phyloP scores from a whole-genome alignment of 495 filamentous ascomycete genomes.

The Penicillium coprophilum region DNA sequence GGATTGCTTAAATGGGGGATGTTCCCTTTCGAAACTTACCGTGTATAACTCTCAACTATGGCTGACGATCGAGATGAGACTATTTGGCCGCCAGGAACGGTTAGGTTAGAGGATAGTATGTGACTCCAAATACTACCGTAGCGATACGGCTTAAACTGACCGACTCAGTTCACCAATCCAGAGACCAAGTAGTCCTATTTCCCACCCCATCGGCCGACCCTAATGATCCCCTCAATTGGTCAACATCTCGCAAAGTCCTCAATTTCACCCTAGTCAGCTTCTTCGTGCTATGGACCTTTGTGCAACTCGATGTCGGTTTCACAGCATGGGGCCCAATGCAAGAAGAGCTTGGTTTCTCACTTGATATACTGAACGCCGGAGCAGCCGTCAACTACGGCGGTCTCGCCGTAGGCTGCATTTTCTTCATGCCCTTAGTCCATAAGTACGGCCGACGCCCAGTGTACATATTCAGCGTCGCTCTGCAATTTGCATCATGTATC shows the following conservation, averaged over 20 bases:
- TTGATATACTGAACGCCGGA: conserved; percentile 37
- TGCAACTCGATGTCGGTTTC: conserved; percentile 40
- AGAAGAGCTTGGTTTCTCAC: conserved; percentile 36
- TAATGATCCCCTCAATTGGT: conserved; percentile 37
- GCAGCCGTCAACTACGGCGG: conserved; percentile 38
- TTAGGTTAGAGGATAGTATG: conserved; percentile 26
- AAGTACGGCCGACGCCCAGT: conserved; percentile 48
- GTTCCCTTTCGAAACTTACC: no score
- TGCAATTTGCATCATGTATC: conserved; percentile 37
- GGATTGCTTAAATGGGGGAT: background rate
- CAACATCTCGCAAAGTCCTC: conserved; percentile 32
- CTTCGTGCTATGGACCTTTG: conserved; percentile 41
- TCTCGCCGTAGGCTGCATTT: conserved; percentile 40
- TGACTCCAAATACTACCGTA: background rate
- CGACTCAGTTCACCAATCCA: conserved; percentile 19
- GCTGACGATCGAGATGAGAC: conserved; percentile 18
- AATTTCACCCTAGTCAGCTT: conserved; percentile 42
- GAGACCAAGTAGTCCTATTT: conserved; percentile 24
- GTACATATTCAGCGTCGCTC: conserved; percentile 39
- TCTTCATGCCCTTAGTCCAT: conserved; percentile 48
- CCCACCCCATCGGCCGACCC: conserved; percentile 30
- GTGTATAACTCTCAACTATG: conserved; percentile 11
- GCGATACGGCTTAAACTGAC: background rate
- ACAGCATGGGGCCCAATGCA: conserved; percentile 43
- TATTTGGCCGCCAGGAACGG: conserved; percentile 31